Evolutionary conservation across 176 grass and related monocot genomes (phyloP), one percentile per base, ranked within the genome.

Genomic region (Thalia dealbata): DNA sequence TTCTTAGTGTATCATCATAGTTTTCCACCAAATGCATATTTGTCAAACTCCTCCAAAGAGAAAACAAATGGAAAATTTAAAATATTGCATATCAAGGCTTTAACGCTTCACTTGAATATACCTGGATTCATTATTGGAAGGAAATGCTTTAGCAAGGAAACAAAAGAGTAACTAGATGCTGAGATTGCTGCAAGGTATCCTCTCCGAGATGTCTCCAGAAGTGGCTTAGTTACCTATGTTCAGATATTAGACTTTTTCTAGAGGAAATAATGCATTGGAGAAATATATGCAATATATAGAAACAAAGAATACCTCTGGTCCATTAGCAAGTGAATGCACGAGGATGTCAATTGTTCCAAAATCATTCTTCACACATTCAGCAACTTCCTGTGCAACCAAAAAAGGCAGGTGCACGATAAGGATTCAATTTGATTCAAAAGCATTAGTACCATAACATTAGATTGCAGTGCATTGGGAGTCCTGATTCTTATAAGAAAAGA

Each of bases 271-370:
- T 83, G 10, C 22, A 46, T 28, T 7, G 14, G 14, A 25, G 4
- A 63, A 26, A 24, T 64, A 16, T 35, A 15, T 64, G 14, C 7
- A 70, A 71, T 59, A 25, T 1, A 35, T 8, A 19, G 10, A 44
- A 9, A 23, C 12, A 60, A 18, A 68, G 38, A 63, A 19, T 55
- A 88, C 95, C 87, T 97, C 95, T 66, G 95, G 90, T 52, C 90
- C 95, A 83, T 97, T 97, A 21, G 95, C 95, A 80, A 97, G 90
- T 76, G 95, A 97, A 75, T 93, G 87, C 70, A 97, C 89, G 75
- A 97, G 90, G 69, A 97, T 97, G 68, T 97, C 95, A 77, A 97
- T 97, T 77, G 81, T 92, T 59, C 85, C 95, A 88, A 91, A 97
- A 87, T 97, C 95, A 70, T 86, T 92, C 72, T 92, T 92, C 30